Conservation (phyloP, 2,329 filamentous ascomycete species). For the Fusarium guadeloupense region DNA sequence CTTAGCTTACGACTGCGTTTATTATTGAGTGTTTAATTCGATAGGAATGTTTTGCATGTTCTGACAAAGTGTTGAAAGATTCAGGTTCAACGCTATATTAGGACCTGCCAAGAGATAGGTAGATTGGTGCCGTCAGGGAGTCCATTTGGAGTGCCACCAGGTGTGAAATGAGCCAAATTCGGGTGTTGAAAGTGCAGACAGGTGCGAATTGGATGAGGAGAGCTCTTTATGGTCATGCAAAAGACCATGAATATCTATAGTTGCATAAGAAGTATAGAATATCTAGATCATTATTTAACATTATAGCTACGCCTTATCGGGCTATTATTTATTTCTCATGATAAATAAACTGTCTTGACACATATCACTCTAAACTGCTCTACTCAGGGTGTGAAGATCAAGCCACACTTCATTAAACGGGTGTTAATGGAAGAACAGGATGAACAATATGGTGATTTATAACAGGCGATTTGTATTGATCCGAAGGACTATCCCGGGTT, state of each 20-base stretch:
- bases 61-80: not conserved
- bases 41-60: not conserved
- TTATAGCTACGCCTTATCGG: too few relatives aligned
- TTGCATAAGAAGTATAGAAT: too few relatives aligned
- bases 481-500: too few relatives aligned
- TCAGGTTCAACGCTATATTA: conserved; percentile 8
- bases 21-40: not conserved
- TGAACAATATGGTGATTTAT: too few relatives aligned
- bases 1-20: not conserved
- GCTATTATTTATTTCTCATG: too few relatives aligned
- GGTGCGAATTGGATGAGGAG: not conserved
- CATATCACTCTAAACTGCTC: too few relatives aligned
- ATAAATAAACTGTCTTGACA: too few relatives aligned
- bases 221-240: not conserved
- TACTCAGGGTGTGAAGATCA: too few relatives aligned
- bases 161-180: conserved; percentile 12
- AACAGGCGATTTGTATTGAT: too few relatives aligned
- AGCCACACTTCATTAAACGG: too few relatives aligned
- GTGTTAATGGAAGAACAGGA: too few relatives aligned
- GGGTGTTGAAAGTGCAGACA: not conserved
- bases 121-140: conserved; percentile 10
- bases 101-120: conserved; percentile 20
- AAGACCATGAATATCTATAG: not conserved
- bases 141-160: conserved; percentile 18
- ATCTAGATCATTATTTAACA: too few relatives aligned